phyloP scores from a whole-genome alignment of 164 flowering plant species.

The Macadamia integrifolia region DNA sequence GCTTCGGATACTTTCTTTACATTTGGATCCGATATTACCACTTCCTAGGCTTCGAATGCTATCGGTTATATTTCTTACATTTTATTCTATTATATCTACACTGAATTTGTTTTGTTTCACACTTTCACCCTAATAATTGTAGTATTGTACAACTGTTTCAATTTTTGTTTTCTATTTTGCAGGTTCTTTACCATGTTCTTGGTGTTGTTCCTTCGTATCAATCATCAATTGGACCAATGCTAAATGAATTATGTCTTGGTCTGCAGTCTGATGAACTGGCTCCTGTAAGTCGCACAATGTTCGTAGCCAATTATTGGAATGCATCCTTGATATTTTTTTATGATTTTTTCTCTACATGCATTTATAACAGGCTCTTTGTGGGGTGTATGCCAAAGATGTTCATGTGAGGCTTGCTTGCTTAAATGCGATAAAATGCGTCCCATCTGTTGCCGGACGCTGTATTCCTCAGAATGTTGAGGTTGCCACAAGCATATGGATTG shows the following conservation, averaged over 20 bases:
- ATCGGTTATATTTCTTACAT: slow-evolving; percentile 49
- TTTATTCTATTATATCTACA: not conserved
- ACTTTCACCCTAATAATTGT: not conserved
- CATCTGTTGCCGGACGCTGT: slow-evolving; percentile 70
- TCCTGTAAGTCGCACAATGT: slow-evolving; percentile 40
- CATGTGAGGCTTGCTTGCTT: slow-evolving; percentile 96
- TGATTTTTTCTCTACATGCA: not conserved
- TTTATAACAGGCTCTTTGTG: slow-evolving; percentile 65
- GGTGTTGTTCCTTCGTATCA: slow-evolving; percentile 89
- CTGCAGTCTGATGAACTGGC: slow-evolving; percentile 77
- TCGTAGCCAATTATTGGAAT: not conserved
- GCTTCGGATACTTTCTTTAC: slow-evolving; percentile 74
- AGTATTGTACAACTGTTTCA: not conserved
- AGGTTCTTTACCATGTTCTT: slow-evolving; percentile 94
- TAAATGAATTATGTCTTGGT: slow-evolving; percentile 95
- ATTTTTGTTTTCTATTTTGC: slow-evolving; percentile 19
- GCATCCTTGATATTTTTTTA: not conserved
- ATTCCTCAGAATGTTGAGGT: slow-evolving; percentile 69
- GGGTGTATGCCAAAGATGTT: slow-evolving; percentile 84
- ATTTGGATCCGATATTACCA: slow-evolving; percentile 90
- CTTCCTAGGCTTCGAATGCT: slow-evolving; percentile 91
- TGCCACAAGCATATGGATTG: slow-evolving; percentile 95
- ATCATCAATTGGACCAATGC: slow-evolving; percentile 69
- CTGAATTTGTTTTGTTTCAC: not conserved
- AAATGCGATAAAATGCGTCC: slow-evolving; percentile 90